Evolutionary conservation across 2,329 filamentous ascomycete species (phyloP), one percentile per base, ranked within the genome.

Genomic region (Ilyonectria robusta): DNA sequence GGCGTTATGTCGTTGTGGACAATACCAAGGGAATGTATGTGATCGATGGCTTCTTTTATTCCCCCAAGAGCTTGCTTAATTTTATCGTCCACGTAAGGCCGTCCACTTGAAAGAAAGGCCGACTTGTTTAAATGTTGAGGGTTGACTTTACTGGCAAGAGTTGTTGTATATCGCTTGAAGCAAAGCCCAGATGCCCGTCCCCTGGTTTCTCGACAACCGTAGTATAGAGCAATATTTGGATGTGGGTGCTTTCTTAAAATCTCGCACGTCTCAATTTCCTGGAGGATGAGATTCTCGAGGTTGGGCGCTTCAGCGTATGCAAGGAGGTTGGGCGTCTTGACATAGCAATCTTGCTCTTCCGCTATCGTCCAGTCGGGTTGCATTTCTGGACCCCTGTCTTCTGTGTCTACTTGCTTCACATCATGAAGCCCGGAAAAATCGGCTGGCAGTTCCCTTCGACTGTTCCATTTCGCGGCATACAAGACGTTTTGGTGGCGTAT

Each of bases 1-100:
- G 56, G 56, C 26, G 47, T 65, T 8, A 65, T 33, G 31, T 65
- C 48, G 26, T 59, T 55, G 6, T 65, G 56, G 7, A 60, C 48
- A 21, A 54, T 9, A 1, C 56, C 48, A 15, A 60, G 35, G 29
- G 55, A 64, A 37, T 64, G 55, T 8, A 64, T n/a, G 21, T 64
- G 55, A 19, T n/a, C 2, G 23, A 64, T 17, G n/a, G 35, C 61
- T 6, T 42, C 26, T 40, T 31, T 11, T 19, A 64, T 10, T 13
- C 9, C 11, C 23, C 51, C 3, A 26, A 54, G 35, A 23, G 33
- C 47, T 7, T 29, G 44, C 42, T 31, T 59, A 33, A 64, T 64
- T 33, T n/a, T 10, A 26, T 33, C n/a, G 4, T 47, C 9, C 1
- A 64, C 61, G 1, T 59, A 51, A 31, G 37, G 35, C 23, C 61